phyloP scores from a whole-genome alignment of 2,329 filamentous ascomycete species.

The Scedosporium aurantiacum region DNA sequence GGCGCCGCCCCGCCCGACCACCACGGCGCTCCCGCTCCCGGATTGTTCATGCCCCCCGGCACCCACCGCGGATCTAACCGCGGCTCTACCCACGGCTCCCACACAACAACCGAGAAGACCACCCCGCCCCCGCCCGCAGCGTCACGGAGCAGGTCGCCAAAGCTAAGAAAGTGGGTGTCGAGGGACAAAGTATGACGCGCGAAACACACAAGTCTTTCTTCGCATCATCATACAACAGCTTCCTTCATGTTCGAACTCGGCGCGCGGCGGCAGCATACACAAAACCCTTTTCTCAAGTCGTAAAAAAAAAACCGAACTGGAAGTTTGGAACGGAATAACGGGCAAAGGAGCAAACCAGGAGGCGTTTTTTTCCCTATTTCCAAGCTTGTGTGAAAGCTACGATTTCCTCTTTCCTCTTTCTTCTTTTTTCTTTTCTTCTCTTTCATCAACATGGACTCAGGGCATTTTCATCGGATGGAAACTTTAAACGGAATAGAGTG shows the following conservation, averaged over 20 bases:
- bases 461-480: slow-evolving; percentile 8
- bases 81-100: neutral
- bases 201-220: too few species aligned
- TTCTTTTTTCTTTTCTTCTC: neutral
- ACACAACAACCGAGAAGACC: neutral
- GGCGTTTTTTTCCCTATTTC: too few species aligned
- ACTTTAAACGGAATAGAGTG: neutral
- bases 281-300: too few species aligned
- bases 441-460: neutral
- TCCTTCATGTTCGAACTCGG: too few species aligned
- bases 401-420: too few species aligned
- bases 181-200: slow-evolving; percentile 1
- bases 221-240: too few species aligned
- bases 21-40: neutral
- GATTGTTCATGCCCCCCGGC: neutral
- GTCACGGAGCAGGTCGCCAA: neutral
- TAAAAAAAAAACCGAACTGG: too few species aligned
- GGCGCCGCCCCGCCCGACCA: slow-evolving; percentile 4
- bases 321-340: too few species aligned
- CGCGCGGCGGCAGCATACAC: too few species aligned
- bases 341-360: too few species aligned
- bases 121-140: neutral
- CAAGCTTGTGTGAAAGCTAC: too few species aligned
- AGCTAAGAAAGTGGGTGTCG: slow-evolving; percentile 1
- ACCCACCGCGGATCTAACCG: neutral